These are phyloP conservation scores for Xylaria sp. DNA, from an alignment of 2,329 filamentous ascomycete species.

Conservation along the genomic window DNA sequence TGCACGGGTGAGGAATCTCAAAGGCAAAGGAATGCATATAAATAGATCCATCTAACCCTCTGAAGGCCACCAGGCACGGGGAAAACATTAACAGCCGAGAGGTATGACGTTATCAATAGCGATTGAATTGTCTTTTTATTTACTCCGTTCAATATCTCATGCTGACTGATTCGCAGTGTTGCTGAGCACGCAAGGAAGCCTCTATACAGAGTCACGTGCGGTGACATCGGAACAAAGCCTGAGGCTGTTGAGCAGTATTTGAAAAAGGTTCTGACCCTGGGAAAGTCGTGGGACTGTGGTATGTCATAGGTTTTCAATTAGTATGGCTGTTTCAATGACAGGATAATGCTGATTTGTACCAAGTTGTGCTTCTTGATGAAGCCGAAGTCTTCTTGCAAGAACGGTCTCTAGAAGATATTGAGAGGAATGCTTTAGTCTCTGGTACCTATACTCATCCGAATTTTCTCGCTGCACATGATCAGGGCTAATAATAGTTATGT, in stretches of 20 bases:
- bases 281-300: conserved; percentile 12
- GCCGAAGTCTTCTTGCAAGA: conserved; percentile 17
- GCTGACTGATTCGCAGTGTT: conserved; percentile 1
- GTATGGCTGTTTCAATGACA: not conserved
- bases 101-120: not conserved
- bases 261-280: conserved; percentile 7
- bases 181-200: conserved; percentile 19
- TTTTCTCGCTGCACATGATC: no score
- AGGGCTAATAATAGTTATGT: not conserved
- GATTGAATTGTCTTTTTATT: no score
- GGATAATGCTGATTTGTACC: not conserved
- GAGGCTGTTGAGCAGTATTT: conserved; percentile 13
- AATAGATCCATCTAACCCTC: no score
- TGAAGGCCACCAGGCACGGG: conserved; percentile 17
- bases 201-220: conserved; percentile 11
- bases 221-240: conserved; percentile 15
- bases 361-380: conserved; percentile 14
- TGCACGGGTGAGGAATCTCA: conserved; percentile 16
- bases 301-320: not conserved
- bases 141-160: no score
- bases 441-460: no score
- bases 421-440: conserved; percentile 14
- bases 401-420: not conserved
- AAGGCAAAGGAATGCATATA: no score
- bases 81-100: conserved; percentile 15